A percentile compares a stretch with the other conserved stretches of the same genome.
phyloP scores from a whole-genome alignment of 768 basidiomycete species.

The Jaapia argillacea region DNA sequence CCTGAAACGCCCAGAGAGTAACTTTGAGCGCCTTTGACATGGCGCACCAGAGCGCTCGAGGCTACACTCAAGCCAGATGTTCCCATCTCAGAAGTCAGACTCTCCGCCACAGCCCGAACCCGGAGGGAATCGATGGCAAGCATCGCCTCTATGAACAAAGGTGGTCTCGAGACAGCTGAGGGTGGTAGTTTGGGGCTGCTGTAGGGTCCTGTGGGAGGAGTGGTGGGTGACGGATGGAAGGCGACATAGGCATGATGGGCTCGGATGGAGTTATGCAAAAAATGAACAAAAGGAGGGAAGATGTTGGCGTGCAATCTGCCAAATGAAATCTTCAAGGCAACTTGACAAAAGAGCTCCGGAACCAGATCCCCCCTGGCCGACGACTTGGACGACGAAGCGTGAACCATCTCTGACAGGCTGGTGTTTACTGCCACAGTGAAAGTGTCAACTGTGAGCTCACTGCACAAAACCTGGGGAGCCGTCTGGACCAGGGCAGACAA shows the following conservation, averaged over 20 bases:
- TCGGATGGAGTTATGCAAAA: slow-evolving; percentile 1
- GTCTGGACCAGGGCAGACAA: too few species aligned
- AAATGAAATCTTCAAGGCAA: too few species aligned
- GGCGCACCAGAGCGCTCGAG: slow-evolving; percentile 21
- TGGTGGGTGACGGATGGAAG: too few species aligned
- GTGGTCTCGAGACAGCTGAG: slow-evolving; percentile 8
- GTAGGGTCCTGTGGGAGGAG: too few species aligned
- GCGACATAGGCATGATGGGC: too few species aligned
- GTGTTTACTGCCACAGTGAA: too few species aligned
- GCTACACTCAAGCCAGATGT: slow-evolving; percentile 28
- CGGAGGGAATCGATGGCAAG: slow-evolving; percentile 33
- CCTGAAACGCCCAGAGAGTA: slow-evolving; percentile 25
- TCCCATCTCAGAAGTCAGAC: slow-evolving; percentile 54
- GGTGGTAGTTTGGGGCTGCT: slow-evolving; percentile 10
- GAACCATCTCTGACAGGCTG: too few species aligned
- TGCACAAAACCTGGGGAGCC: too few species aligned
- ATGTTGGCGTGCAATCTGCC: slow-evolving; percentile 7
- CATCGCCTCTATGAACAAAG: slow-evolving; percentile 25
- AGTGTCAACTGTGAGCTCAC: too few species aligned
- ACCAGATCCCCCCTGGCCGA: too few species aligned
- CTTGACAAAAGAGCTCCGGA: too few species aligned
- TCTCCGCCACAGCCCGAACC: slow-evolving; percentile 62
- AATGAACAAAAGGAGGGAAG: slow-evolving; percentile 4
- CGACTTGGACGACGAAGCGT: too few species aligned
- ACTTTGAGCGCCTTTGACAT: slow-evolving; percentile 15